Evolutionary conservation across 1,139 yeast species (phyloP).

Genomic region (Nakaseomyces delphensis): DNA sequence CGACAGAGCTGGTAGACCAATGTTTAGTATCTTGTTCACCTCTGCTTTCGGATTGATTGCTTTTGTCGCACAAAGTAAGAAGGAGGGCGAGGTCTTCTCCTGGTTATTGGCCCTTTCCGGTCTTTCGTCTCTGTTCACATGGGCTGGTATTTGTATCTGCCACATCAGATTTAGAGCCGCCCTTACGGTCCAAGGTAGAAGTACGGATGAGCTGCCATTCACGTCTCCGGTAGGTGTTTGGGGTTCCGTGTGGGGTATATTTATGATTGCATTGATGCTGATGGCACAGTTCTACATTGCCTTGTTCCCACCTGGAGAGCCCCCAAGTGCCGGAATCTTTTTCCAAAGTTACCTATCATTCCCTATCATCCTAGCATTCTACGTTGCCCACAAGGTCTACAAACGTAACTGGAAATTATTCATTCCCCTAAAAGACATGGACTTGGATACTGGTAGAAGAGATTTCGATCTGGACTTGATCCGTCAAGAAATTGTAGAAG

Average conservation of each 20-base stretch:
- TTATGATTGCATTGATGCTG: slow-evolving; percentile 42
- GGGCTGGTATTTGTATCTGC: slow-evolving; percentile 57
- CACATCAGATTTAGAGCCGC: slow-evolving; percentile 62
- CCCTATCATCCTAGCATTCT: slow-evolving; percentile 51
- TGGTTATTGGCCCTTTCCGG: slow-evolving; percentile 67
- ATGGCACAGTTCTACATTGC: slow-evolving; percentile 51
- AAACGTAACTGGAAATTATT: slow-evolving; percentile 46
- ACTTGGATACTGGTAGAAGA: slow-evolving; percentile 67
- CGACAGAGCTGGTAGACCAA: slow-evolving; percentile 61
- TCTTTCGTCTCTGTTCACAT: slow-evolving; percentile 55
- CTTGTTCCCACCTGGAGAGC: slow-evolving; percentile 53
- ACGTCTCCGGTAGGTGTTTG: slow-evolving; percentile 46
- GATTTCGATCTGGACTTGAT: slow-evolving; percentile 57
- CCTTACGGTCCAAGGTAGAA: slow-evolving; percentile 48
- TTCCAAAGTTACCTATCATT: slow-evolving; percentile 56
- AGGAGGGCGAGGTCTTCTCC: slow-evolving; percentile 49
- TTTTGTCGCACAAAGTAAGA: slow-evolving; percentile 49
- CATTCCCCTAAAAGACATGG: slow-evolving; percentile 47
- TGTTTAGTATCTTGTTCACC: slow-evolving; percentile 45
- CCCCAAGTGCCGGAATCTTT: slow-evolving; percentile 44
- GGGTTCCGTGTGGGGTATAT: slow-evolving; percentile 45
- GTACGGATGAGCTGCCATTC: slow-evolving; percentile 45
- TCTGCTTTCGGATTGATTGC: slow-evolving; percentile 47
- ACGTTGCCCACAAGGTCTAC: slow-evolving; percentile 50
- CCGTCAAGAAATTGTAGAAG: slow-evolving; percentile 61